A percentile compares a stretch with the other conserved stretches of the same genome.
Conservation (phyloP, 2,329 filamentous ascomycete genomes). For the Hymenoscyphus infarciens region DNA sequence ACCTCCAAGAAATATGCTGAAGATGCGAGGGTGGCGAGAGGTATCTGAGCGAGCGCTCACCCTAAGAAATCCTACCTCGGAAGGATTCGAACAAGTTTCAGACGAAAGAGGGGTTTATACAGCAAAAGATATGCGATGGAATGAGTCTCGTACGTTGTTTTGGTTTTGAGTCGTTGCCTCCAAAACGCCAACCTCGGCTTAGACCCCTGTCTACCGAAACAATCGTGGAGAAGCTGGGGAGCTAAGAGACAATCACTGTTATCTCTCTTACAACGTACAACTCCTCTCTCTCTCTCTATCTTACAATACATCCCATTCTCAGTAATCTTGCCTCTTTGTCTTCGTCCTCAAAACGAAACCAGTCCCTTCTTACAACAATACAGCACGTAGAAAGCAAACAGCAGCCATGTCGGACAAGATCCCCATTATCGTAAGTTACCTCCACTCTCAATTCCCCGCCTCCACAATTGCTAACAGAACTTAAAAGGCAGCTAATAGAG, state of each 20-base stretch:
- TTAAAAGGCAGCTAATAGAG: slow-evolving; percentile 41
- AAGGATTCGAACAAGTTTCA: not conserved
- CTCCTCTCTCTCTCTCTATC: not conserved
- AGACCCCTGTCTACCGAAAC: slow-evolving; percentile 1
- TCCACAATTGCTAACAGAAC: slow-evolving; percentile 12
- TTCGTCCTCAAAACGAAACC: not conserved
- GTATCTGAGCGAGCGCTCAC: not conserved
- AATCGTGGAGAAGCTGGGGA: slow-evolving; percentile 4
- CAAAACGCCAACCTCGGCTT: slow-evolving; percentile 2
- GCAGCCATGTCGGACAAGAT: slow-evolving; percentile 44
- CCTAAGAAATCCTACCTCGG: not conserved
- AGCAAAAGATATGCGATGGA: not conserved
- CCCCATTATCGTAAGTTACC: slow-evolving; percentile 42
- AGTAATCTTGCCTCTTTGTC: not conserved
- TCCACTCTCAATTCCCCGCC: slow-evolving; percentile 11
- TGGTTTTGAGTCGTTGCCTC: not conserved
- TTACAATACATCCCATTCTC: not conserved
- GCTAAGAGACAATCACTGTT: not conserved
- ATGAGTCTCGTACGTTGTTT: not conserved
- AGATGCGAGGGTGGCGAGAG: too few relatives aligned
- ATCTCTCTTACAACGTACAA: not conserved
- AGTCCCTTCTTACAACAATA: too few relatives aligned
- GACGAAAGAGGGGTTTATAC: not conserved
- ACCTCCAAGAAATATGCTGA: not conserved
- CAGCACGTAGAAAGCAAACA: not conserved